Evolutionary conservation across 495 filamentous ascomycete genomes (phyloP).

Genomic region (Neurospora sp.): DNA sequence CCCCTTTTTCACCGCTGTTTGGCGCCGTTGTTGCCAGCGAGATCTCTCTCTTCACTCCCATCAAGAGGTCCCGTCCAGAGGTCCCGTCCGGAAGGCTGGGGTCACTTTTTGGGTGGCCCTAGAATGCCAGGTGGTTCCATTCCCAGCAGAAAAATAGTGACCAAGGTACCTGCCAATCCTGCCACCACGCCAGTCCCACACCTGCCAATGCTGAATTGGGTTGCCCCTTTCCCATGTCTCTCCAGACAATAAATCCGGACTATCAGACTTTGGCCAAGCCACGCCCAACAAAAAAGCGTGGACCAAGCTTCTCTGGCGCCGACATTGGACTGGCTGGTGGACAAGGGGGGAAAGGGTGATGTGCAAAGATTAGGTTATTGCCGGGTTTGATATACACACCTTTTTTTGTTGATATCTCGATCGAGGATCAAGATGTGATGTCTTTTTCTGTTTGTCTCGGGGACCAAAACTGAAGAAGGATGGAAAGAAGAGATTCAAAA

Average conservation of each 20-base stretch:
- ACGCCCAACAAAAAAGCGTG: background rate
- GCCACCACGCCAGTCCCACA: background rate
- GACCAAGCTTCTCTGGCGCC: background rate
- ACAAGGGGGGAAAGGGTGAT: background rate
- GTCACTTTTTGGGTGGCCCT: background rate
- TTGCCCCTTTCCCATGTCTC: background rate
- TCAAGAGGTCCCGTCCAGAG: background rate
- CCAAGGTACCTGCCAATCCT: background rate
- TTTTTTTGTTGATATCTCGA: background rate
- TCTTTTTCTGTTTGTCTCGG: background rate
- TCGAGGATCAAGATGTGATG: background rate
- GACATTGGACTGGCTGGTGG: background rate
- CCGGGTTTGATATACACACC: background rate
- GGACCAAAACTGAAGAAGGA: background rate
- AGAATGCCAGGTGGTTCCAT: background rate
- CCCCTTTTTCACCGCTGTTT: background rate
- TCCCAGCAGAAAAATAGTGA: background rate
- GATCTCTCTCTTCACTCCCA: background rate
- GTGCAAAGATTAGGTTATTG: background rate
- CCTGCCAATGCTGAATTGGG: background rate
- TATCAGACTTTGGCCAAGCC: background rate
- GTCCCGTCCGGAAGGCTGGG: background rate
- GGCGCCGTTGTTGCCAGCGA: background rate
- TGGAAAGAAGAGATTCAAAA: background rate
- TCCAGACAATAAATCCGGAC: background rate